These are phyloP conservation scores for Moesziomyces parantarcticus DNA, from an alignment of 1,284 basidiomycete species.

Conservation along the genomic window DNA sequence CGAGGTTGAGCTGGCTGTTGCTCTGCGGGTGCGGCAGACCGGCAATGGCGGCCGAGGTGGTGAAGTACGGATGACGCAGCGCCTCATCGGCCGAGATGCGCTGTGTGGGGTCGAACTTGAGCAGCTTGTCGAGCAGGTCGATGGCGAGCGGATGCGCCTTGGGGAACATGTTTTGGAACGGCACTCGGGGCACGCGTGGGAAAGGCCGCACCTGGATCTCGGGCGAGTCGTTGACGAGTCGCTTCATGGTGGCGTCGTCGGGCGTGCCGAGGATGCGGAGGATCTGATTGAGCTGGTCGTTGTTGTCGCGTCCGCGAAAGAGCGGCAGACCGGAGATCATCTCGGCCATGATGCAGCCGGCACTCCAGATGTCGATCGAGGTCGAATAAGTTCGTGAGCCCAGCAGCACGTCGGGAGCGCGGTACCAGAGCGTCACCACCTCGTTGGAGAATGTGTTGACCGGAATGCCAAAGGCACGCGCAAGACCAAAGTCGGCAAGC, in stretches of 20 bases:
- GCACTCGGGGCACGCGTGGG: conserved; percentile 90
- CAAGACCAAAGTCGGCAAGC: conserved; percentile 86
- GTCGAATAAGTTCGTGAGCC: conserved; percentile 98
- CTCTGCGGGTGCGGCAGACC: conserved; percentile 33
- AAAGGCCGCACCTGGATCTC: conserved; percentile 89
- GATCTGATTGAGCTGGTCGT: conserved; percentile 96
- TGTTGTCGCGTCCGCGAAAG: conserved; percentile 96
- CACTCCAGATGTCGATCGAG: conserved; percentile 99
- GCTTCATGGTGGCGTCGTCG: conserved; percentile 85
- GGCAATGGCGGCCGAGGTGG: conserved; percentile 59
- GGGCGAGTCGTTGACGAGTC: conserved; percentile 91
- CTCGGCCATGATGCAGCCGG: conserved; percentile 95
- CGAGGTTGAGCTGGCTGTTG: conserved; percentile 45
- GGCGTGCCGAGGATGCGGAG: conserved; percentile 98
- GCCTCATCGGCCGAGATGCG: conserved; percentile 93
- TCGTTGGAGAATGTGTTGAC: conserved; percentile 68
- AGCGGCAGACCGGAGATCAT: conserved; percentile 94
- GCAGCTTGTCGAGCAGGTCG: conserved; percentile 91
- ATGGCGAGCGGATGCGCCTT: conserved; percentile 92
- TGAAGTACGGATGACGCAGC: conserved; percentile 92
- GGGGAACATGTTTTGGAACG: conserved; percentile 87
- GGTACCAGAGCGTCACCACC: conserved; percentile 95
- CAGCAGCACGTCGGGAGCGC: conserved; percentile 95
- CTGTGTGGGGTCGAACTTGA: conserved; percentile 95
- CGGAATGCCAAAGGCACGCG: conserved; percentile 75